phyloP scores from a whole-genome alignment of 768 basidiomycete genomes.

The Suillus fuscotomentosus region DNA sequence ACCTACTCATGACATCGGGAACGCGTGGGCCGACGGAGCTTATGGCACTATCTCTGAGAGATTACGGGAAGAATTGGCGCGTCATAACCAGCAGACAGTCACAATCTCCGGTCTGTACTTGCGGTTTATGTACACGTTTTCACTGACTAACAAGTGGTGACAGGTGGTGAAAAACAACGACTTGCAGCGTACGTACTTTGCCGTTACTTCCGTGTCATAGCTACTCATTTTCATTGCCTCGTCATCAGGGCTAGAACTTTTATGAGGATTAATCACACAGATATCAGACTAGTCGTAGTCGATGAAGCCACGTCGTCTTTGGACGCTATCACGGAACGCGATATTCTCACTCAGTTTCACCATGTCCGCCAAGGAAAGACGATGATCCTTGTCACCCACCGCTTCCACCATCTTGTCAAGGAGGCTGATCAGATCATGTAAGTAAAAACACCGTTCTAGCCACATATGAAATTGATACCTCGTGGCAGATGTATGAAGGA shows the following conservation, averaged over 20 bases:
- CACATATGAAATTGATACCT: neutral
- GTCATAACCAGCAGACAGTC: conserved; percentile 20
- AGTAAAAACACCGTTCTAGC: conserved; percentile 16
- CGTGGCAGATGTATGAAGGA: conserved; percentile 30
- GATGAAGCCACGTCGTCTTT: conserved; percentile 61
- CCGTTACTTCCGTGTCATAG: neutral
- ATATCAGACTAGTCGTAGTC: conserved; percentile 47
- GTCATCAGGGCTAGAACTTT: conserved; percentile 43
- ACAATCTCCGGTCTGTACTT: conserved; percentile 20
- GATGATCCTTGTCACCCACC: conserved; percentile 55
- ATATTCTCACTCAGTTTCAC: conserved; percentile 42
- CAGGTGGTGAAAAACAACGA: conserved; percentile 48
- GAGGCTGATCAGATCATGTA: conserved; percentile 54
- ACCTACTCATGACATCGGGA: conserved; percentile 18
- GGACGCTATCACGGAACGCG: conserved; percentile 53
- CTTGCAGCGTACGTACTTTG: conserved; percentile 43
- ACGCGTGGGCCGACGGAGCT: conserved; percentile 20
- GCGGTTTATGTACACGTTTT: conserved; percentile 6
- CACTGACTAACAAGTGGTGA: conserved; percentile 2
- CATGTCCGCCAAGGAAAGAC: conserved; percentile 45
- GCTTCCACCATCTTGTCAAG: conserved; percentile 48
- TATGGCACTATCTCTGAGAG: conserved; percentile 19
- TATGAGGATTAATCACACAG: conserved; percentile 32
- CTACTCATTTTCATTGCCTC: neutral
- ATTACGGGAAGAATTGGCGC: conserved; percentile 19